Evolutionary conservation across 192 early-diverging fungal species (phyloP).

Genomic region (Dissophora globulifera): DNA sequence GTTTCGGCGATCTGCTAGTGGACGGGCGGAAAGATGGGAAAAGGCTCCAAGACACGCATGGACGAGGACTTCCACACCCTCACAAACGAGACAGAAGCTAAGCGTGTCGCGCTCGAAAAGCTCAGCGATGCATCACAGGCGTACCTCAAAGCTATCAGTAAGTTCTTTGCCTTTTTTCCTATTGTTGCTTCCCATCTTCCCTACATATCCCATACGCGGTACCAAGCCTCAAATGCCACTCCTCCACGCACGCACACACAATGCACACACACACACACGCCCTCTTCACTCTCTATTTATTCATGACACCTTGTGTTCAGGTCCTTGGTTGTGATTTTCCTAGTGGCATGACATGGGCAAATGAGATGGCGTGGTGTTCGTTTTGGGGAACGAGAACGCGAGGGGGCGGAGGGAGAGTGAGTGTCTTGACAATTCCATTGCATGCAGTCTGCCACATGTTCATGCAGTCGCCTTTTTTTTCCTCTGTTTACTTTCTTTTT

Average conservation of each 20-base stretch:
- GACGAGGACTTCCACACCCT: constrained; percentile 48
- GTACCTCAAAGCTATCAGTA: constrained; percentile 53
- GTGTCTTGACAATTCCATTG: not conserved
- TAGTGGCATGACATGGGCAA: not conserved
- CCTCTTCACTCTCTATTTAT: too few species aligned
- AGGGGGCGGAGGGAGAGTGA: not conserved
- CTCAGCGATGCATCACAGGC: constrained; percentile 42
- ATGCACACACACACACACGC: too few species aligned
- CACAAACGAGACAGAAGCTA: constrained; percentile 45
- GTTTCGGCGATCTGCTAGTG: constrained; percentile 19
- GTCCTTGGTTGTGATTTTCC: not conserved
- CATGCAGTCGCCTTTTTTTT: not conserved
- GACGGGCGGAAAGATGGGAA: constrained; percentile 52
- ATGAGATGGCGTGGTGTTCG: not conserved
- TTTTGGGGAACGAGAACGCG: too few species aligned
- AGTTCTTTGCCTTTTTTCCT: constrained; percentile 3
- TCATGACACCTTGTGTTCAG: not conserved
- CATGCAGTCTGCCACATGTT: constrained; percentile 7
- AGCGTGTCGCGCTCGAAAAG: constrained; percentile 47
- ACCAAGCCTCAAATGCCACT: not conserved
- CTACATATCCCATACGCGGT: not conserved
- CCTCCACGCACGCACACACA: not conserved
- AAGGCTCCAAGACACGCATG: constrained; percentile 44
- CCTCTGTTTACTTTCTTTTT: not conserved
- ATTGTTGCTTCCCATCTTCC: not conserved